Evolutionary conservation across 1,284 basidiomycete species (phyloP).

Genomic region (Leccinum subspadiceum): DNA sequence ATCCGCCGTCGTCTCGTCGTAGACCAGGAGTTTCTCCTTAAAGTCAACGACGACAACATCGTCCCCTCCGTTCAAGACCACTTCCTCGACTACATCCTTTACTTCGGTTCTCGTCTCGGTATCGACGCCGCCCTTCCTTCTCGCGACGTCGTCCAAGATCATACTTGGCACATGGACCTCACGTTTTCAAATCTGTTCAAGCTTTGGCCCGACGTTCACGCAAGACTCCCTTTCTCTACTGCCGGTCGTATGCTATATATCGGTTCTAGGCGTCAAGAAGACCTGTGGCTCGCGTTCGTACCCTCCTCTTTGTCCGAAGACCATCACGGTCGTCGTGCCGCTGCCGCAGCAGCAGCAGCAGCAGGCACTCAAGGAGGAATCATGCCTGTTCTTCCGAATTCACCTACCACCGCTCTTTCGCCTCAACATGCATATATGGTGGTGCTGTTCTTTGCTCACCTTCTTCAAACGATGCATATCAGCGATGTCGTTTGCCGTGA

Average conservation of each 20-base stretch:
- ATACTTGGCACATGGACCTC: slow-evolving; percentile 6
- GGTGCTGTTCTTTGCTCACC: slow-evolving; percentile 4
- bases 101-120: not conserved
- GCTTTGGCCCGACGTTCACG: slow-evolving; percentile 1
- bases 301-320: not conserved
- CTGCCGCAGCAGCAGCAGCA: no score
- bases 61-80: not conserved
- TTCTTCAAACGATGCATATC: not conserved
- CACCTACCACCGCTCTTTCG: not conserved
- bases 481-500: not conserved
- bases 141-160: not conserved
- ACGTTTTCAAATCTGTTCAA: slow-evolving; percentile 1
- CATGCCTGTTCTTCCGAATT: not conserved
- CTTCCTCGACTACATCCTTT: slow-evolving; percentile 10
- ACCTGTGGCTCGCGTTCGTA: slow-evolving; percentile 10
- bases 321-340: not conserved
- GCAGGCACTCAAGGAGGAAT: no score
- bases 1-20: not conserved
- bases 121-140: slow-evolving; percentile 5
- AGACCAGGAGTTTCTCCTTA: not conserved
- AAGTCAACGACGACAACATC: not conserved
- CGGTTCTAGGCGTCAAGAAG: slow-evolving; percentile 1
- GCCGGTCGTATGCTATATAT: slow-evolving; percentile 5
- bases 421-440: not conserved
- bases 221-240: slow-evolving; percentile 3